phyloP scores from a whole-genome alignment of 148 eudicot species.

The Drosera capensis region DNA sequence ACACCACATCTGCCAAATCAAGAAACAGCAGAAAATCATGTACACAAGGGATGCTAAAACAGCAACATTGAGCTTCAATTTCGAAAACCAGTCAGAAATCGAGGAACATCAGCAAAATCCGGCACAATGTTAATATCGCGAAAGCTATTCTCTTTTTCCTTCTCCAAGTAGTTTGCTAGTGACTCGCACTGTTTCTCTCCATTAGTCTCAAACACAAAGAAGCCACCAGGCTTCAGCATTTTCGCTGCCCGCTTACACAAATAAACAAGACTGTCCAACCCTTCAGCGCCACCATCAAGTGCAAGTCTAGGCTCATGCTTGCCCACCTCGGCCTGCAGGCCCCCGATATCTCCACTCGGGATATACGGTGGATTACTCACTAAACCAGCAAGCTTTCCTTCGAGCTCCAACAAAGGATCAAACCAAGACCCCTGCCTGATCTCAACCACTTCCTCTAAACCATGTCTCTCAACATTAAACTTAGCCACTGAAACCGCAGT shows the following conservation, averaged over 20 bases:
- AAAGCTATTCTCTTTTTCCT: constrained; percentile 26
- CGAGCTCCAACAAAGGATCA: constrained; percentile 48
- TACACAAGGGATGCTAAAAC: not conserved
- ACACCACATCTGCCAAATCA: too few species aligned
- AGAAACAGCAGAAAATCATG: too few species aligned
- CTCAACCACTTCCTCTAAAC: constrained; percentile 51
- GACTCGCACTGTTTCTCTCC: constrained; percentile 67
- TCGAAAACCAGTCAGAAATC: constrained; percentile 64
- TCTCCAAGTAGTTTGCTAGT: constrained; percentile 40
- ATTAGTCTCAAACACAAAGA: constrained; percentile 86
- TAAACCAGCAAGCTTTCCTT: constrained; percentile 60
- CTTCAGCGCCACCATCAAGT: constrained; percentile 67
- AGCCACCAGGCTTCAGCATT: constrained; percentile 79
- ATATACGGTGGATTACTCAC: constrained; percentile 97
- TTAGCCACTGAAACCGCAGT: constrained; percentile 59
- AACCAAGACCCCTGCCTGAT: constrained; percentile 80
- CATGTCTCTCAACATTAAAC: constrained; percentile 75
- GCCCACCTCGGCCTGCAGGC: constrained; percentile 81
- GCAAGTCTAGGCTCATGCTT: constrained; percentile 85
- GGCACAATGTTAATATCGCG: constrained; percentile 27
- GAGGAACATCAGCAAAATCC: constrained; percentile 67
- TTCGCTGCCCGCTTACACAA: constrained; percentile 38
- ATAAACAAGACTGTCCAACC: constrained; percentile 49
- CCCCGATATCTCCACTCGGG: constrained; percentile 53
- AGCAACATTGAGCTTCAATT: not conserved